phyloP scores from a whole-genome alignment of 768 basidiomycete species.

The Tubosaeta sp. region DNA sequence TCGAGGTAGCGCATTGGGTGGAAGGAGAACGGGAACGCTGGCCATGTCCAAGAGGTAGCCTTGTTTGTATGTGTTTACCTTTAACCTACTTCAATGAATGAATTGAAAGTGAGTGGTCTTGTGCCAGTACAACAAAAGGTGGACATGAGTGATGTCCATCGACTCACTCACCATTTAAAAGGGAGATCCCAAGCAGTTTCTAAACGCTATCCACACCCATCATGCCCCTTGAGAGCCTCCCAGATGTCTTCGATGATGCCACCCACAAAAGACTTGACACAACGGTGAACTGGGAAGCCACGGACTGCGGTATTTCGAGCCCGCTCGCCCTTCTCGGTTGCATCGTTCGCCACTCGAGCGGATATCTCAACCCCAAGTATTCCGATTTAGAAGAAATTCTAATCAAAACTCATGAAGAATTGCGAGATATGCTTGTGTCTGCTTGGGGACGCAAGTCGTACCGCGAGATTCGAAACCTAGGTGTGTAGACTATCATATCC shows the following conservation, averaged over 20 bases:
- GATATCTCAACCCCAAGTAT: not conserved
- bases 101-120: too few relatives aligned
- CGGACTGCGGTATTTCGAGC: not conserved
- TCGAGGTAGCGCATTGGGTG: constrained; percentile 37
- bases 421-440: not conserved
- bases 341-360: not conserved
- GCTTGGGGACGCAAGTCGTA: not conserved
- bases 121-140: too few relatives aligned
- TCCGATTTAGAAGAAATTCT: not conserved
- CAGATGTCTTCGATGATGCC: not conserved
- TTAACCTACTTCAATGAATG: too few relatives aligned
- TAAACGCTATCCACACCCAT: not conserved
- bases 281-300: not conserved
- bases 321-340: not conserved
- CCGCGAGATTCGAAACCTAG: not conserved
- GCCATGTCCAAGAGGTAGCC: constrained; percentile 10
- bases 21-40: constrained; percentile 53
- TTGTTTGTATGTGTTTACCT: not conserved
- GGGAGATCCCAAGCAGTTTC: not conserved
- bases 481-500: not conserved
- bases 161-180: not conserved
- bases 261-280: not conserved
- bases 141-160: not conserved
- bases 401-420: not conserved
- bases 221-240: not conserved